Base-by-base conservation (phyloP, 2,329 filamentous ascomycete species). In the Trichophyton simii region DNA sequence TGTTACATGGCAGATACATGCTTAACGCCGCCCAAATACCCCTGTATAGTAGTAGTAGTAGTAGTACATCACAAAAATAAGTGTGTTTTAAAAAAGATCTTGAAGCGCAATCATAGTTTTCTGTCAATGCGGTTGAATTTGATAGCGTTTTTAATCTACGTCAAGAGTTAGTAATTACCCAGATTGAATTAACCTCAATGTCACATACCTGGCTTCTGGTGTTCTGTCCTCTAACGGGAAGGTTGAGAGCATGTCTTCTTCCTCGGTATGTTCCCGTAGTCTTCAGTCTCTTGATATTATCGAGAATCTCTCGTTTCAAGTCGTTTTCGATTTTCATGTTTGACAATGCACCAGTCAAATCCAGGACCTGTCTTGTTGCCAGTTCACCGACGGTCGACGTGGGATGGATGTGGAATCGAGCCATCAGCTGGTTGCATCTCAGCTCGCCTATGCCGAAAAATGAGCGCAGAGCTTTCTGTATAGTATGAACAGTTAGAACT, bases 271-370 rank as follows among this genome's bases (percentile, higher is more conserved):
- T 86, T 58, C 91, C 91, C 79, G 96, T 96, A 69, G 96, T 91
- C 72, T 88, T 89, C 73, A 99, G 70, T 63, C 92, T 80, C 72
- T 81, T 81, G 67, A 99, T 95, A 70, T 97, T 94, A 58, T 96
- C 89, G 69, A 87, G 82, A 42, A 96, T 77, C 63, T 89, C 78
- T 71, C 87, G 83, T 69, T 85, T 80, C 65, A 95, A 80, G 69
- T 97, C 91, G 73, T 88, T 95, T 75, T 96, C 94, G 69, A 97
- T 89, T 63, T 88, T 95, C 89, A 99, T 91, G 60, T 85, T 86
- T 15, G 90, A 89, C 46, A 99, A 80, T 70, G 95, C 89, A 58
- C 87, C 87, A 22, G 88, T 94, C 63, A 99, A 80, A 60, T 88
- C 87, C 59, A 89, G 86, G 67, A 96, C 78, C 63, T 90, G 91